A percentile compares a stretch with the other conserved stretches of the same genome.
phyloP scores from a whole-genome alignment of 2,329 filamentous ascomycete genomes.

The Harringtonia lauricola region DNA sequence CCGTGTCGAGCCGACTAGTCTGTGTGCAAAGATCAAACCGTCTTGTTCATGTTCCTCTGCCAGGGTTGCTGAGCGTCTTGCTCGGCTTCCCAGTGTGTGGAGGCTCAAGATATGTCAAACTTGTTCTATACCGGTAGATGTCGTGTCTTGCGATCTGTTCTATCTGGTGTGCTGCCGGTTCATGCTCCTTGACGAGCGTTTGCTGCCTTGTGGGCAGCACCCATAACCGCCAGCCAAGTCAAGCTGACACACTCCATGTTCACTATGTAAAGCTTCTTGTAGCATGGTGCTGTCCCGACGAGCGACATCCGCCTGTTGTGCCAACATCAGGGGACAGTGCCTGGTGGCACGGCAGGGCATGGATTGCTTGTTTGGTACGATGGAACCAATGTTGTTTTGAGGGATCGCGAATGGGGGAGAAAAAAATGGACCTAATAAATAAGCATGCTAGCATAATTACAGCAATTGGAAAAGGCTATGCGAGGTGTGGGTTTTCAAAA shows the following conservation, averaged over 20 bases:
- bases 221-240: constrained; percentile 5
- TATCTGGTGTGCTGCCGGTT: background rate
- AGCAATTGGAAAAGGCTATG: no score
- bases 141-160: constrained; percentile 7
- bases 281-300: no score
- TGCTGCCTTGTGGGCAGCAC: background rate
- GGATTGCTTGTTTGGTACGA: no score
- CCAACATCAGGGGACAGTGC: no score
- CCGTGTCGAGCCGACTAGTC: constrained; percentile 93
- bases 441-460: no score
- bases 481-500: no score
- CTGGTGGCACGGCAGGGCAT: no score
- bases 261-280: no score
- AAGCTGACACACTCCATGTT: constrained; percentile 7
- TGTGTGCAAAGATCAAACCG: constrained; percentile 71
- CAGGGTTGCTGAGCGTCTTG: constrained; percentile 41
- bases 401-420: no score
- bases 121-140: constrained; percentile 1
- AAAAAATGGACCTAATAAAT: no score
- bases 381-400: no score
- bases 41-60: constrained; percentile 22
- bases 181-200: background rate
- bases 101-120: constrained; percentile 22
- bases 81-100: constrained; percentile 16
- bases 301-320: no score